Conservation (phyloP, 2,329 filamentous ascomycete genomes). For the Lachnellula hyalina region DNA sequence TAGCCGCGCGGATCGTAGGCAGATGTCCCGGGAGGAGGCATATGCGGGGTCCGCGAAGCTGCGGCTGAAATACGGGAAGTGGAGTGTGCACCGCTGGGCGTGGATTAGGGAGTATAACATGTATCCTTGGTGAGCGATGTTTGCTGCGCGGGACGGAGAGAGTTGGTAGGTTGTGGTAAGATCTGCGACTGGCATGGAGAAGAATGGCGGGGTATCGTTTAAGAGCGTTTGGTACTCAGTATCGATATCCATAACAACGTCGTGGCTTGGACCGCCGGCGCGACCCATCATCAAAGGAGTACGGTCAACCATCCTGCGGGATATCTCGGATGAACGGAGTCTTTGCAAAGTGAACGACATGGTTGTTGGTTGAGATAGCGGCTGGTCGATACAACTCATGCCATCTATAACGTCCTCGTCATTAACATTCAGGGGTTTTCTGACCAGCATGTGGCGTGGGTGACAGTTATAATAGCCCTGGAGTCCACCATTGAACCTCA, state of each 20-base stretch:
- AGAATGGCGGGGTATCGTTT: constrained; percentile 32
- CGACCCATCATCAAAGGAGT: constrained; percentile 20
- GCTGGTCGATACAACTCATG: constrained; percentile 16
- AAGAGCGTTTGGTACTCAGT: constrained; percentile 28
- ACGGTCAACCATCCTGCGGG: constrained; percentile 32
- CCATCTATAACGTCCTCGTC: constrained; percentile 33
- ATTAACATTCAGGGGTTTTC: constrained; percentile 32
- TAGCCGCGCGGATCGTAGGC: constrained; percentile 30
- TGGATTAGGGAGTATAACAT: constrained; percentile 31
- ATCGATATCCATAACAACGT: constrained; percentile 31
- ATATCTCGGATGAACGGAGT: constrained; percentile 34
- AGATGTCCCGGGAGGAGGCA: constrained; percentile 29
- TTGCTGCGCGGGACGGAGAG: constrained; percentile 9
- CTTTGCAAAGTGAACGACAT: constrained; percentile 36
- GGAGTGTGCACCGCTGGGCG: constrained; percentile 34
- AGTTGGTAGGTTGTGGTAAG: constrained; percentile 17
- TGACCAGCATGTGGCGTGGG: constrained; percentile 33
- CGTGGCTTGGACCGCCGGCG: constrained; percentile 16
- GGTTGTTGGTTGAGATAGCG: constrained; percentile 24
- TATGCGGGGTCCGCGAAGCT: constrained; percentile 24
- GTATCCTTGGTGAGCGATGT: constrained; percentile 32
- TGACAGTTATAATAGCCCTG: constrained; percentile 34
- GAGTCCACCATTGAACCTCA: constrained; percentile 27
- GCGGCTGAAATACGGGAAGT: constrained; percentile 32
- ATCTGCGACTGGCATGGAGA: constrained; percentile 14